Evolutionary conservation across 1,139 yeast species (phyloP).

Genomic region (Debaryomyces nepalensis): DNA sequence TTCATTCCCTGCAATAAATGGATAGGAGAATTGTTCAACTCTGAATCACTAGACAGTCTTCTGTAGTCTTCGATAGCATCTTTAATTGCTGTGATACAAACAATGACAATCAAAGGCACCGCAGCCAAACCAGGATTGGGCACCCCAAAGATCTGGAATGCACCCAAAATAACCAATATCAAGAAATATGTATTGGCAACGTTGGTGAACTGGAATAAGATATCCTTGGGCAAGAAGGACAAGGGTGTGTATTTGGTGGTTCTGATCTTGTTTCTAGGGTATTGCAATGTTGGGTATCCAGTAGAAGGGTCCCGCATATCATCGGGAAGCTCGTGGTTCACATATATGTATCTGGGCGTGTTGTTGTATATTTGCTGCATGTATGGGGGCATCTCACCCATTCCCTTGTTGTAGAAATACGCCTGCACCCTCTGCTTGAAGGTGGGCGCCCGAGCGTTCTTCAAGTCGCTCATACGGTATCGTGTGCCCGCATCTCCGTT

Average conservation of each 20-base stretch:
- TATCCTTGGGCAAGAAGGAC: conserved; percentile 84
- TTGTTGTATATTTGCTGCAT: conserved; percentile 40
- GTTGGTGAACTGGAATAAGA: conserved; percentile 78
- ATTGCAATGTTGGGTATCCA: conserved; percentile 60
- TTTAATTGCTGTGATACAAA: conserved; percentile 82
- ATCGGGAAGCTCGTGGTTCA: conserved; percentile 41
- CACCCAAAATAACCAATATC: conserved; percentile 79
- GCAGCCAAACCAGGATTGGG: conserved; percentile 87
- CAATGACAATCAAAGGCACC: conserved; percentile 93
- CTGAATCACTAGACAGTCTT: conserved; percentile 77
- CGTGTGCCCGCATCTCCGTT: background rate
- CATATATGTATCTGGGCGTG: conserved; percentile 44
- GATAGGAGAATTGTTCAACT: conserved; percentile 85
- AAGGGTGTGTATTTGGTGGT: conserved; percentile 95
- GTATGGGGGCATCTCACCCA: conserved; percentile 40
- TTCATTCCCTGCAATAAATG: conserved; percentile 72
- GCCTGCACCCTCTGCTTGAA: conserved; percentile 33
- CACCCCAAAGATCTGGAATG: conserved; percentile 90
- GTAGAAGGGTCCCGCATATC: conserved; percentile 39
- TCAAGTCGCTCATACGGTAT: conserved; percentile 26
- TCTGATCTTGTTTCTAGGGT: conserved; percentile 89
- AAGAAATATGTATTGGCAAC: conserved; percentile 91
- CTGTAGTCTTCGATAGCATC: conserved; percentile 95
- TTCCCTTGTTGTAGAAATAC: conserved; percentile 37
- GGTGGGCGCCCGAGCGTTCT: conserved; percentile 37